Evolutionary conservation across 768 basidiomycete genomes (phyloP).

Genomic region (Hypholoma fasciculare): DNA sequence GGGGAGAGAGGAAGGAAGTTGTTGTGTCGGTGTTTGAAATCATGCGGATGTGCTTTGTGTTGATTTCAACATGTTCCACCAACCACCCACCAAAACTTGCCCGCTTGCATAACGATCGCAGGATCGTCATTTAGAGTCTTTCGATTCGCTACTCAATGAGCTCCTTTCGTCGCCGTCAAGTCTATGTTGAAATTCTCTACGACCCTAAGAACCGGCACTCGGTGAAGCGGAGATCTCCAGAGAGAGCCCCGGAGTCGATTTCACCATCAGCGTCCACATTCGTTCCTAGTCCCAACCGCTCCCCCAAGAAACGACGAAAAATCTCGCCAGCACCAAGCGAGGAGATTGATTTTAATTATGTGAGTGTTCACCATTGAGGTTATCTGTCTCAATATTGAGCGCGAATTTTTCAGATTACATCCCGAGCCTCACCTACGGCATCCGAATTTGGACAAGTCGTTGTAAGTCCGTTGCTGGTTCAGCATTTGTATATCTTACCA

Average conservation of each 20-base stretch:
- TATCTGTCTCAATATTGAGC: neutral
- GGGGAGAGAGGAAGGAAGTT: conserved; percentile 25
- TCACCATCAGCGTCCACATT: neutral
- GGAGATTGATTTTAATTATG: neutral
- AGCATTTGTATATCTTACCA: neutral
- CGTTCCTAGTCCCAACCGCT: neutral
- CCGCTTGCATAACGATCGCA: too few relatives aligned
- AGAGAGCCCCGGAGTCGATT: neutral
- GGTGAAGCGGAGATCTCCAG: conserved; percentile 1
- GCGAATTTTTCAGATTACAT: neutral
- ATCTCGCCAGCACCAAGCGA: neutral
- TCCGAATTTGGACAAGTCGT: conserved; percentile 15
- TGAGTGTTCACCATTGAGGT: neutral
- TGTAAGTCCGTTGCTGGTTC: neutral
- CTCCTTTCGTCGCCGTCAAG: conserved; percentile 4
- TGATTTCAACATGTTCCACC: conserved; percentile 3
- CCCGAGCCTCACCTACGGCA: conserved; percentile 21
- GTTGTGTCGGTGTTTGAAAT: conserved; percentile 38
- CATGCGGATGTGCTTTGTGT: conserved; percentile 6
- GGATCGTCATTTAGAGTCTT: too few relatives aligned
- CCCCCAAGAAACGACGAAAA: conserved; percentile 1
- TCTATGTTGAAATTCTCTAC: conserved; percentile 25
- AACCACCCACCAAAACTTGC: neutral
- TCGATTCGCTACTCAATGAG: conserved; percentile 2
- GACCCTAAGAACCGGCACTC: neutral